A percentile compares a stretch with the other conserved stretches of the same genome.
phyloP scores from a whole-genome alignment of 2,329 filamentous ascomycete genomes.

The Aspergillus spinulosporus region DNA sequence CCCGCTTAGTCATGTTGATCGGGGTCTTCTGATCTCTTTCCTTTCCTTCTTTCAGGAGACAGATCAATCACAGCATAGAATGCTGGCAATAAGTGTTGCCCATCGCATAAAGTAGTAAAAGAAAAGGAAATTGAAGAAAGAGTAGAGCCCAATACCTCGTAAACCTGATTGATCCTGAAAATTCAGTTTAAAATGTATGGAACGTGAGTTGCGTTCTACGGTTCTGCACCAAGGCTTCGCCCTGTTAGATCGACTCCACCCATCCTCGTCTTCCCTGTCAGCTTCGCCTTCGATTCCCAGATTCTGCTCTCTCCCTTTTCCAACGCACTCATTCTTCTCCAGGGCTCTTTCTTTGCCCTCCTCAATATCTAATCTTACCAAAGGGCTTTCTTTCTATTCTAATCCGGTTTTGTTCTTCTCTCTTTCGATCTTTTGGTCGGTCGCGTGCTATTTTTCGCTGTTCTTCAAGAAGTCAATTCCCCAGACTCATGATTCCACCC shows the following conservation, averaged over 20 bases:
- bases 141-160: too few relatives aligned
- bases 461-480: not conserved
- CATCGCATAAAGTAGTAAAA: too few relatives aligned
- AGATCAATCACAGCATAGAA: too few relatives aligned
- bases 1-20: not conserved
- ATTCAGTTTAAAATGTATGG: too few relatives aligned
- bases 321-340: not conserved
- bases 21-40: not conserved
- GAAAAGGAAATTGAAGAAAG: too few relatives aligned
- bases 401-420: not conserved
- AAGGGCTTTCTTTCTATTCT: not conserved
- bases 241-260: too few relatives aligned
- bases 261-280: too few relatives aligned
- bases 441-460: not conserved
- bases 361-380: not conserved
- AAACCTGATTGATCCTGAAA: too few relatives aligned
- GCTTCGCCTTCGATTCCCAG: not conserved
- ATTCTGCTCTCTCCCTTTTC: not conserved
- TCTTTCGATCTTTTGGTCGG: not conserved
- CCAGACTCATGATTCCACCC: not conserved
- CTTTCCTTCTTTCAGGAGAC: not conserved
- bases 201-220: too few relatives aligned
- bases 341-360: conserved; percentile 3
- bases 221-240: too few relatives aligned
- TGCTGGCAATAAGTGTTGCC: too few relatives aligned